These are phyloP conservation scores for Botryotinia globosa DNA, from an alignment of 2,329 filamentous ascomycete species.

Conservation along the genomic window DNA sequence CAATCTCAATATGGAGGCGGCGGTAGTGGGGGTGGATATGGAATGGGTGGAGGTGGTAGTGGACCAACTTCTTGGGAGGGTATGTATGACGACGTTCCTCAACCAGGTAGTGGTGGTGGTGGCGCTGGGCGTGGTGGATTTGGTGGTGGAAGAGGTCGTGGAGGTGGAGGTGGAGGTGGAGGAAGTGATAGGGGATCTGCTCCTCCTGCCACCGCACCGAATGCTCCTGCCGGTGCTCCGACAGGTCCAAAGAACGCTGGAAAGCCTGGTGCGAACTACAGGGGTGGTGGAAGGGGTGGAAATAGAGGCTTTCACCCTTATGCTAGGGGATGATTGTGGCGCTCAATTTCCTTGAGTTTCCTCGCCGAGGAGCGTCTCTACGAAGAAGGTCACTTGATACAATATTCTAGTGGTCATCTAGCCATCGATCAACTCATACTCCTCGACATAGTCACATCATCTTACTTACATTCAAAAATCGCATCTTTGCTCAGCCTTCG, in stretches of 20 bases:
- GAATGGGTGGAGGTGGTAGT: constrained; percentile 52
- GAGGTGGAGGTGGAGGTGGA: constrained; percentile 29
- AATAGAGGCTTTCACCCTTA: constrained; percentile 82
- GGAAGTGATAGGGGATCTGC: constrained; percentile 37
- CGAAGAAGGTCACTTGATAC: background rate
- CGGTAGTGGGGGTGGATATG: constrained; percentile 45
- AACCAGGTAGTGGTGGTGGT: constrained; percentile 53
- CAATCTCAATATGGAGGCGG: constrained; percentile 35
- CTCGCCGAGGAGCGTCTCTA: background rate
- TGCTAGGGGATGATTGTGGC: constrained; percentile 38
- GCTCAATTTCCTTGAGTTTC: background rate
- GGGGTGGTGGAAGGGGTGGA: constrained; percentile 78
- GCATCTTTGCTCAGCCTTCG: background rate
- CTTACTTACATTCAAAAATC: background rate
- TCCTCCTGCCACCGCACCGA: constrained; percentile 40
- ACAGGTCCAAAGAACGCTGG: constrained; percentile 96
- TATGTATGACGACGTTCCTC: constrained; percentile 95
- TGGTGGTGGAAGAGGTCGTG: constrained; percentile 37
- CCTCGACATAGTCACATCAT: background rate
- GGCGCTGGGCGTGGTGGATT: constrained; percentile 41
- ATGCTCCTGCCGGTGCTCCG: constrained; percentile 75
- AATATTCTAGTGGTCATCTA: background rate
- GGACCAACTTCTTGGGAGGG: constrained; percentile 87
- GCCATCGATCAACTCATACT: background rate
- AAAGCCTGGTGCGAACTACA: constrained; percentile 86